phyloP scores from a whole-genome alignment of 73 alveolate genomes.

The Durusdinium trenchii region DNA sequence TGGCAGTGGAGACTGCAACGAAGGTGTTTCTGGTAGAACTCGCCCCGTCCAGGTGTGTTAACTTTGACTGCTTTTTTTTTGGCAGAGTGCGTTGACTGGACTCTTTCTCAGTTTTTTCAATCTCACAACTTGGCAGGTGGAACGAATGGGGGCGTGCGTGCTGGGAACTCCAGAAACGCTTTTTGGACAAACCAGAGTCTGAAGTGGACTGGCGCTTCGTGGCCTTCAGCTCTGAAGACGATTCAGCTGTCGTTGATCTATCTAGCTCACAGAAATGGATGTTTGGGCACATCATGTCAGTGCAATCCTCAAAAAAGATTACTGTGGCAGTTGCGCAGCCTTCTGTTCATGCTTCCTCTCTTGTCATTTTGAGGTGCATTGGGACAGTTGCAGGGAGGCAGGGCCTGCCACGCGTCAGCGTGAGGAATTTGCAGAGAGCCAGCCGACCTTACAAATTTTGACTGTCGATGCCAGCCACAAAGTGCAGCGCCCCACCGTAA shows the following conservation, averaged over 20 bases:
- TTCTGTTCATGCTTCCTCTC: not conserved
- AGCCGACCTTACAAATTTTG: not conserved
- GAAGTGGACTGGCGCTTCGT: not conserved
- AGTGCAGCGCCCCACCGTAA: too few relatives aligned
- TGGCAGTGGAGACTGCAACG: not conserved
- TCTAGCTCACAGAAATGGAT: not conserved
- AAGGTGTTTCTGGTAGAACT: not conserved
- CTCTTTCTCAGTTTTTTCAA: not conserved
- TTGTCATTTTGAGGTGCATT: not conserved
- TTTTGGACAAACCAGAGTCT: not conserved
- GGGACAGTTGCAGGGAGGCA: not conserved
- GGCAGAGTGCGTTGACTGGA: not conserved
- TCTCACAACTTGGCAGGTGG: not conserved
- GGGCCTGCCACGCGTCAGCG: not conserved
- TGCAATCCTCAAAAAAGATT: not conserved
- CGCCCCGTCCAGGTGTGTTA: not conserved
- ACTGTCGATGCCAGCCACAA: not conserved
- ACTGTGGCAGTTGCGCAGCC: not conserved
- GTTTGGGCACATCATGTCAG: not conserved
- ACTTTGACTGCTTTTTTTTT: not conserved
- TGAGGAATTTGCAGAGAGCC: not conserved
- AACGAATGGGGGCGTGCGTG: not conserved
- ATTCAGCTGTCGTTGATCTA: not conserved
- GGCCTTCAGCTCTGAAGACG: not conserved
- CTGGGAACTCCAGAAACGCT: not conserved